Percentiles rank a stretch among this genome's conserved stretches.
Conservation (phyloP, 495 filamentous ascomycete species). For the Annulohypoxylon nitens region DNA sequence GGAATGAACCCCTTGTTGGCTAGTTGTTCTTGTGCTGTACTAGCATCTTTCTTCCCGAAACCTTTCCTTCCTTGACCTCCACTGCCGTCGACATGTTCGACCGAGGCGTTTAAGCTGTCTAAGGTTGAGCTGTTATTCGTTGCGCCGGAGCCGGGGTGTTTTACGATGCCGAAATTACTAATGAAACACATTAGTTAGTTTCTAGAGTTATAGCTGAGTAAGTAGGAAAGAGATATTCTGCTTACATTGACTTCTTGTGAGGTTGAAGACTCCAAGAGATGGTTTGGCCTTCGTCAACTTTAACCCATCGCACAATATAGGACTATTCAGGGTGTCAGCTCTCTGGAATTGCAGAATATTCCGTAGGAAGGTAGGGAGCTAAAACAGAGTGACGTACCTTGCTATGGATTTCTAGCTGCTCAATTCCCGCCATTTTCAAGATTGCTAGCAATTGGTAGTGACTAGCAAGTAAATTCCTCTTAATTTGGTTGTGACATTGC, state of each 20-base stretch:
- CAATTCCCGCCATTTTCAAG: conserved; percentile 85
- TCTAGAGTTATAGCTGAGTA: conserved; percentile 7
- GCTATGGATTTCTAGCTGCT: conserved; percentile 97
- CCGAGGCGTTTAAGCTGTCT: conserved; percentile 56
- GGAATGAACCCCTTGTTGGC: conserved; percentile 85
- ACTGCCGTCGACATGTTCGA: conserved; percentile 58
- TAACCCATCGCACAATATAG: conserved; percentile 97
- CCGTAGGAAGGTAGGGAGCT: background rate
- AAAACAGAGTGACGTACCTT: conserved; percentile 72
- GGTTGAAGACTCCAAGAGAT: conserved; percentile 98
- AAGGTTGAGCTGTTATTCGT: conserved; percentile 58
- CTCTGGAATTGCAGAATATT: background rate
- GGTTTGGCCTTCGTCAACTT: conserved; percentile 86
- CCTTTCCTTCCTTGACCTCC: conserved; percentile 50
- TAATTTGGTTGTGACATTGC: conserved; percentile 23
- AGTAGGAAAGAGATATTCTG: conserved; percentile 2
- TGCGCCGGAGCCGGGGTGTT: conserved; percentile 82
- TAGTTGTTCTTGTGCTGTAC: conserved; percentile 82
- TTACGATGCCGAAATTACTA: conserved; percentile 95
- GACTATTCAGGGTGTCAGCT: conserved; percentile 69
- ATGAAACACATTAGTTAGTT: conserved; percentile 17
- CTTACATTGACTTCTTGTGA: conserved; percentile 92
- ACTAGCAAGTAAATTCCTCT: conserved; percentile 6
- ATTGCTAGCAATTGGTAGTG: conserved; percentile 16
- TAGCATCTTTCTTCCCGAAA: conserved; percentile 63